Conservation (phyloP, 345 rosid species). For the Diplotaxis tenuifolia region DNA sequence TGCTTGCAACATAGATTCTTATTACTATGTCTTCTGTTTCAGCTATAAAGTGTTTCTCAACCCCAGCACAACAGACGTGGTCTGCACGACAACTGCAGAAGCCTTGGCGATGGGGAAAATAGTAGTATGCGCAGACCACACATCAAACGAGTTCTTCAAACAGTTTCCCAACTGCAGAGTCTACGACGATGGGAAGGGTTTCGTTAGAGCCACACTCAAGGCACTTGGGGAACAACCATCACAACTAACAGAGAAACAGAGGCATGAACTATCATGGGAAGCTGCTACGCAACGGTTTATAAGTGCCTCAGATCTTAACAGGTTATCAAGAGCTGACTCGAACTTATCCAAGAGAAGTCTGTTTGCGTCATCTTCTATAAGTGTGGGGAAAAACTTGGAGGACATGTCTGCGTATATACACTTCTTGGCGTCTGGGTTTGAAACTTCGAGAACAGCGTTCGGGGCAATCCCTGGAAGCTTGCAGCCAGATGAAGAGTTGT, state of each 20-base stretch:
- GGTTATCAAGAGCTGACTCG: slow-evolving; percentile 32
- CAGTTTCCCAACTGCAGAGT: slow-evolving; percentile 77
- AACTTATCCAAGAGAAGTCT: slow-evolving; percentile 28
- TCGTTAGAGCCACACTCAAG: slow-evolving; percentile 50
- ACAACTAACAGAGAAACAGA: slow-evolving; percentile 59
- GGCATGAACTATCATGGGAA: slow-evolving; percentile 82
- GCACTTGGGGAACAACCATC: slow-evolving; percentile 74
- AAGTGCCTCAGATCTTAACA: slow-evolving; percentile 47
- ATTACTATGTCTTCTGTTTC: slow-evolving; percentile 19
- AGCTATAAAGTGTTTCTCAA: slow-evolving; percentile 92
- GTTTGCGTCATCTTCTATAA: slow-evolving; percentile 54
- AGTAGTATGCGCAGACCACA: slow-evolving; percentile 49
- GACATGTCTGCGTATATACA: slow-evolving; percentile 75
- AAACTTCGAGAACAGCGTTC: slow-evolving; percentile 66
- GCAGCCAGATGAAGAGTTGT: slow-evolving; percentile 74
- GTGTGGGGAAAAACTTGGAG: slow-evolving; percentile 50
- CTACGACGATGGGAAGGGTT: slow-evolving; percentile 53
- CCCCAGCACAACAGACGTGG: slow-evolving; percentile 98
- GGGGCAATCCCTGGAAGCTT: slow-evolving; percentile 86
- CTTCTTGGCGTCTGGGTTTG: slow-evolving; percentile 65
- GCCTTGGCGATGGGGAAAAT: slow-evolving; percentile 96
- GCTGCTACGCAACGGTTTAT: slow-evolving; percentile 83
- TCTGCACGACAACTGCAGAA: slow-evolving; percentile 97
- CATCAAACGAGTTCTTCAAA: slow-evolving; percentile 59
- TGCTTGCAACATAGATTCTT: not conserved